Evolutionary conservation across 2,329 filamentous ascomycete species (phyloP), one percentile per base, ranked within the genome.

Genomic region (Amauroascus verrucosus): DNA sequence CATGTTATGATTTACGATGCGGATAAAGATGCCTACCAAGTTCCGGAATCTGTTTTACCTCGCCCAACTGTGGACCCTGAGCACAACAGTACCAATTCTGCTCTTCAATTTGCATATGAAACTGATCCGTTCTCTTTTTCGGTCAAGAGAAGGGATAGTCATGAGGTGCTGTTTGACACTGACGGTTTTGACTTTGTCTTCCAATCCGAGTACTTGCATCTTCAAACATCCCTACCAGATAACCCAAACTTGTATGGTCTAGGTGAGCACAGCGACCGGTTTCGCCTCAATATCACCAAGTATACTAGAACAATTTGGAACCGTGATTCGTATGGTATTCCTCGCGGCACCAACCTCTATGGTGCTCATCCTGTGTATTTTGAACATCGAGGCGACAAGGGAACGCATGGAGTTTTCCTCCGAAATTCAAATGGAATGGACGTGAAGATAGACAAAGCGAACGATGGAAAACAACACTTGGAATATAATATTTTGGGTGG

Each of bases 401-500:
- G 56, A 74, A 81, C 26, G 70, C 85, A 65, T 76, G 81, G 63
- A 18, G 82, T 85, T 1, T 82, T 84, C 62, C 70, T 85, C 20
- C 69, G 83, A 54, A 85, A 84, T 65, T 80, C 79, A 5, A 82
- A 84, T 59, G 83, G 77, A 32, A 86, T 86, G 80, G 83, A 88
- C 57, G 72, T 87, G 62, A 81, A 82, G 58, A 79, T 87, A 63
- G 77, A 85, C 64, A 77, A 79, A 24, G 7, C 38, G 1, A 37
- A 32, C 28, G 74, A 70, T 44, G 79, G 81, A 28, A 77, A 75
- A 5, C 79, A 88, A 65, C 85, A 82, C 55, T 75, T 90, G 3
- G 83, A 88, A 67, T 88, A 88, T 69, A 86, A 88, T 66, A 79
- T 79, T 1, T 73, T 88, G 1, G 85, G 85, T 14, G 86, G 86